Base-by-base conservation (phyloP, 2,329 filamentous ascomycete genomes). In the Pseudogymnoascus sp. region DNA sequence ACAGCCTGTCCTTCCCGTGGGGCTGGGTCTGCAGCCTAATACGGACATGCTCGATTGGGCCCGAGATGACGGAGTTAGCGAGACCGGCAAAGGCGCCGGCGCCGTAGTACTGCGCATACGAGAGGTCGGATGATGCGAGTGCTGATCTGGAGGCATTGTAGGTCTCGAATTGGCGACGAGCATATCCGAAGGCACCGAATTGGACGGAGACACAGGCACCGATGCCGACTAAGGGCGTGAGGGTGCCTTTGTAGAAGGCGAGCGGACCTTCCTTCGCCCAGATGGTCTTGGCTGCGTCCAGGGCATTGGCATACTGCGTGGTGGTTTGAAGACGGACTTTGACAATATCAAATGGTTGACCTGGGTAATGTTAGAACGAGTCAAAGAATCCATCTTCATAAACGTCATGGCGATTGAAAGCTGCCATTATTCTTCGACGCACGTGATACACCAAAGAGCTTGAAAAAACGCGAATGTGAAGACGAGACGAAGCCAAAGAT, bases 161-260 rank as follows among this genome's bases (percentile, higher is more conserved):
- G 50, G 84, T 79, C 79, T 97, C 93, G 74, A 99, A 87, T 72
- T 84, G 88, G 65, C 95, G 90, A 65, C 91, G 90, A 8, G 93
- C 93, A 73, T 89, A 88, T 81, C 97, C 92, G 82, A 97, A 99
- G 71, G 90, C 95, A 67, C 93, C 95, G 76, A 99, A 99, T 80
- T 99, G 95, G 71, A 99, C 89, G n/a, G 92, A 97, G 53, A 95
- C 93, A 76, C 95, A 99, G 69, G 95, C 95, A 70, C 95, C 95
- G 73, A 99, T 97, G 69, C 95, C 95, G 64, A 99, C 85, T 63
- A 99, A 82, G 0, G 95, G 95, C 4, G 95, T 97, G 64, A 99
- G 82, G 0, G 95, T 97, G 72, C 95, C 95, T 78, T 99, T 99
- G 85, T 99, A 99, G 81, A 99, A 99, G 64, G 95, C 95, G 11